Conservation (phyloP, 129 eudicot species). For the Saussurea involucrata region DNA sequence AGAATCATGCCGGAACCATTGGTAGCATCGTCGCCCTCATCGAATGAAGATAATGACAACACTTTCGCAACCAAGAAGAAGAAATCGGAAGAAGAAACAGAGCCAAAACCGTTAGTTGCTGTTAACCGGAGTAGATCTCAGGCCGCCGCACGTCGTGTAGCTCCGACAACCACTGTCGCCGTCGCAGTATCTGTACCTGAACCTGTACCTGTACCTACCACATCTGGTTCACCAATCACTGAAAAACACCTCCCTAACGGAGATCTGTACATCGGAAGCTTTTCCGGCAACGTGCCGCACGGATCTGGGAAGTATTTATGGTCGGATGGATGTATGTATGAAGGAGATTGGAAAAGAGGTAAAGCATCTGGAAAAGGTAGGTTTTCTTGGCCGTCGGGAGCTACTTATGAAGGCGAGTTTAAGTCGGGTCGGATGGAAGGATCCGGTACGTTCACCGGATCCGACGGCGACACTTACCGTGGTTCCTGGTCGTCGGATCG, state of each 20-base stretch:
- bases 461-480: constrained; percentile 78
- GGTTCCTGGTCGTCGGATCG: constrained; percentile 73
- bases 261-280: constrained; percentile 80
- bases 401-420: constrained; percentile 90
- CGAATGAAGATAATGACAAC: constrained; percentile 19
- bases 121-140: constrained; percentile 61
- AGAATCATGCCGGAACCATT: constrained; percentile 54
- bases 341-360: constrained; percentile 90
- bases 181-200: not conserved
- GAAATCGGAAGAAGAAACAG: constrained; percentile 37
- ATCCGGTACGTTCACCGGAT: constrained; percentile 74
- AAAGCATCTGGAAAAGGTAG: constrained; percentile 89
- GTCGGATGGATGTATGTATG: constrained; percentile 96
- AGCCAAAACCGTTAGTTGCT: constrained; percentile 27
- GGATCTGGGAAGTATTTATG: constrained; percentile 93
- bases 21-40: constrained; percentile 12
- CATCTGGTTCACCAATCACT: constrained; percentile 8
- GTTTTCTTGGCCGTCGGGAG: constrained; percentile 98
- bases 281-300: constrained; percentile 73
- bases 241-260: constrained; percentile 80
- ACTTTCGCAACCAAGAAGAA: constrained; percentile 22
- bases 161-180: constrained; percentile 45
- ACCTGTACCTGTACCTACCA: constrained; percentile 7
- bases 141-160: constrained; percentile 56
- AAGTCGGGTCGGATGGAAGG: constrained; percentile 97